Evolutionary conservation across 108 stramenopile species (phyloP), one percentile per base, ranked within the genome.

Genomic region (Skeletonema marinoi): DNA sequence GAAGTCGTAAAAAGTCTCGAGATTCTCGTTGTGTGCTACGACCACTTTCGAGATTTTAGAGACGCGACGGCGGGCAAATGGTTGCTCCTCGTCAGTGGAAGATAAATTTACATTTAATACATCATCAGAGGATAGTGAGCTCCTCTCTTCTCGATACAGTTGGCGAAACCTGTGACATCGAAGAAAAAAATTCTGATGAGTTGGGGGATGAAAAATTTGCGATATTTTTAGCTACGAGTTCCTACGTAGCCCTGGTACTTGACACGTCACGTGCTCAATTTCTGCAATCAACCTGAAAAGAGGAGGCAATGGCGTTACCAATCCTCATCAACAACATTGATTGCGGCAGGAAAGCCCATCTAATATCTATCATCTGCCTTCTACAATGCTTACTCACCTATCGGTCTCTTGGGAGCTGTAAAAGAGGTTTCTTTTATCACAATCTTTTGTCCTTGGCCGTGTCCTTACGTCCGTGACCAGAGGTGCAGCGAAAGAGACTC

Each of bases 21-120:
- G 78, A 75, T 77, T 85, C 74, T 92, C 81, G 71, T 92, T 92
- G 82, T 95, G 89, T 56, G 88, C 63, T 16, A 95, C 89, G 30
- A 92, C 90, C 14, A 95, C 91, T 38, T 91, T 90, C 9, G 91
- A 92, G 68, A 95, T 90, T 32, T 91, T 90, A 10, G 91, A 92
- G 68, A 94, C 92, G 70, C 79, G 78, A 68, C 90, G 91, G 69
- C 86, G 86, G 25, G 58, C 77, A 41, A 63, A 33, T 41, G 67
- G 65, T 36, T 83, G 69, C 8, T 88, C 67, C 68, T 44, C 68
- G 11, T 60, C 70, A 42, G 67, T 14, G 19, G 31, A 69, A 10
- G 78, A 74, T 25, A 77, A 71, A 68, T 88, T 87, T 61, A 86
- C 69, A 30, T 78, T 84, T 30, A 84, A 68, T 70, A 80, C 60